phyloP scores from a whole-genome alignment of 768 basidiomycete genomes.

The Chalciporus pseudorubinellus region DNA sequence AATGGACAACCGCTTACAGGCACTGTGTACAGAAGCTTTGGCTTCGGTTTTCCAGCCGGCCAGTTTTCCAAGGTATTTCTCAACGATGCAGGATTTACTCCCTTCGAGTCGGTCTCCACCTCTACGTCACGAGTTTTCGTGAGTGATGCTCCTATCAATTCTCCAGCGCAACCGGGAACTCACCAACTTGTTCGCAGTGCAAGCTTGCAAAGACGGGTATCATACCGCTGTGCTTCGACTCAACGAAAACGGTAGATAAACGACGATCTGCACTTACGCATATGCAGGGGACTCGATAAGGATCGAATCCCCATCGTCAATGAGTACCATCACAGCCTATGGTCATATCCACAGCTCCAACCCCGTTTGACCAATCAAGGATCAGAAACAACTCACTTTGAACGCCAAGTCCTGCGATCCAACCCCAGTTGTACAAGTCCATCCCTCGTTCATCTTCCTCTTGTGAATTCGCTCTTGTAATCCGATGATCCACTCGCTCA shows the following conservation, averaged over 20 bases:
- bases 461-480: constrained; percentile 68
- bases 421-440: constrained; percentile 66
- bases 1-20: constrained; percentile 39
- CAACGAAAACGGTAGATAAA: neutral
- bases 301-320: constrained; percentile 72
- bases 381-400: constrained; percentile 45
- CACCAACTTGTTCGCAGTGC: constrained; percentile 53
- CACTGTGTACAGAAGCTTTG: constrained; percentile 74
- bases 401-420: constrained; percentile 82
- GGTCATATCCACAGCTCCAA: neutral
- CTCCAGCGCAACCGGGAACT: constrained; percentile 6
- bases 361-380: neutral
- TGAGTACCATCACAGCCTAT: constrained; percentile 62
- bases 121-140: constrained; percentile 39
- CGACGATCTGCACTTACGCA: constrained; percentile 41
- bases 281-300: constrained; percentile 78
- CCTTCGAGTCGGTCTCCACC: constrained; percentile 67
- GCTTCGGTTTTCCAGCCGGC: constrained; percentile 62
- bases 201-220: constrained; percentile 56
- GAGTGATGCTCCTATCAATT: neutral
- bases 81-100: constrained; percentile 55
- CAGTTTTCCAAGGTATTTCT: constrained; percentile 64
- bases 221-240: constrained; percentile 44
- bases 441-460: constrained; percentile 54
- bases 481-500: constrained; percentile 60